Evolutionary conservation across 2,329 filamentous ascomycete species (phyloP), one percentile per base, ranked within the genome.

Genomic region (Talaromyces sp.): DNA sequence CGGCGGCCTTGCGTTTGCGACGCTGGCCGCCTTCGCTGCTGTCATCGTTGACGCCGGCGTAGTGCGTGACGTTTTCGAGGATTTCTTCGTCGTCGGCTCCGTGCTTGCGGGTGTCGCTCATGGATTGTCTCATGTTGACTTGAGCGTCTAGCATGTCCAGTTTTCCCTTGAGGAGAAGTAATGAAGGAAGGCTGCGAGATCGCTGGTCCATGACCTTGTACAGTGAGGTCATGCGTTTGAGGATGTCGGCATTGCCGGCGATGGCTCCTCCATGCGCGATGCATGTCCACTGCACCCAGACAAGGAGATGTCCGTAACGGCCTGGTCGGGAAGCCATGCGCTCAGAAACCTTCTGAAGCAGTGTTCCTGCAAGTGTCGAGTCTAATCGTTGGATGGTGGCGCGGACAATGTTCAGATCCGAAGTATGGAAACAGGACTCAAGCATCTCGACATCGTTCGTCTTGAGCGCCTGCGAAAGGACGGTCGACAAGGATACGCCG

Each of bases 231-330:
- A 99, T 83, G 71, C 88, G 88, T 70, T 88, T 87, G 66, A 94
- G 83, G 41, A 96, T 82, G 64, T 92, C 88, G n/a, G 90, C 86
- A 73, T 96, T 91, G 32, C 88, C 88, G 11, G 92, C 91, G 56
- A 99, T 81, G 57, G 92, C 92, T 65, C 93, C 94, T 65, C 94
- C 94, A 71, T 99, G 94, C 1, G 90, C 88, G 35, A 97, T 86
- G 58, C 97, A 84, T 1, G 91, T 93, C 91, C 92, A 96, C 76
- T 97, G 92, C 50, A 97, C 89, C 92, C 94, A 99, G 17, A 89
- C 85, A 83, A 97, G 92, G 32, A 99, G 84, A 70, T 88, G 90
- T 56, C 92, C 92, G 14, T 94, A 93, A 58, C 94, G 86, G 3
- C 93, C 94, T 1, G 94, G 94, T 51, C 91, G 86, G 65, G 89